Evolutionary conservation across 2,329 filamentous ascomycete genomes (phyloP).

Genomic region (Coniochaeta sp.): DNA sequence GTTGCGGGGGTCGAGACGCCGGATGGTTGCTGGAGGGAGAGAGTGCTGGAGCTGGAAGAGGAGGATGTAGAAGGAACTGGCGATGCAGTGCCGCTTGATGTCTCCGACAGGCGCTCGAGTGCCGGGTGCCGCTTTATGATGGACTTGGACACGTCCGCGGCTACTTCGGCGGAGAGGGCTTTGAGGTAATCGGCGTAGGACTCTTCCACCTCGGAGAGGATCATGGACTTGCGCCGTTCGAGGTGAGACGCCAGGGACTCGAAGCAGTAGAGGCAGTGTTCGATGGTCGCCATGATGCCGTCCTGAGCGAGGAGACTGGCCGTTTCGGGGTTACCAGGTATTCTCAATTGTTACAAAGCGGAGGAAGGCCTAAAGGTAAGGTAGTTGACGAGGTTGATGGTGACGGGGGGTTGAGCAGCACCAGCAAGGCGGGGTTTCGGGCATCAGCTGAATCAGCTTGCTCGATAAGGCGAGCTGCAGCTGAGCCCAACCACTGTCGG

Average conservation of each 20-base stretch:
- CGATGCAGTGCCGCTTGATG: conserved; percentile 21
- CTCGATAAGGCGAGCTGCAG: not conserved
- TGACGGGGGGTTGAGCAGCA: not conserved
- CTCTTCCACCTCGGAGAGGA: conserved; percentile 61
- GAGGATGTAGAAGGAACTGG: conserved; percentile 20
- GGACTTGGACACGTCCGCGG: conserved; percentile 5
- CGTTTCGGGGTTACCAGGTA: not conserved
- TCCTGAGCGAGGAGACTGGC: not conserved
- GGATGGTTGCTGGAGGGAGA: conserved; percentile 10
- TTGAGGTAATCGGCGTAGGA: conserved; percentile 45
- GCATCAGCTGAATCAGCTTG: not conserved
- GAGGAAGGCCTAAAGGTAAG: not conserved
- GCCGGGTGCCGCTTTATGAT: conserved; percentile 30
- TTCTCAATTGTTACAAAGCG: not conserved
- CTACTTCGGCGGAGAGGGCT: conserved; percentile 14
- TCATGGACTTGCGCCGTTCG: conserved; percentile 58
- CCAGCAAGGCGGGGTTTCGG: not conserved
- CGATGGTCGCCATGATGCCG: conserved; percentile 67
- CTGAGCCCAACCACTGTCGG: not conserved
- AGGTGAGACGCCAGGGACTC: conserved; percentile 75
- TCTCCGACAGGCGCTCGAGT: conserved; percentile 29
- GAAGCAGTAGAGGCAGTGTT: conserved; percentile 91
- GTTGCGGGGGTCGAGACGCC: conserved; percentile 33
- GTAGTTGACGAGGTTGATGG: not conserved
- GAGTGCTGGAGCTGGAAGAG: conserved; percentile 10